Base-by-base conservation (phyloP, 352 stramenopile genomes). In the Pythium dissotocum region DNA sequence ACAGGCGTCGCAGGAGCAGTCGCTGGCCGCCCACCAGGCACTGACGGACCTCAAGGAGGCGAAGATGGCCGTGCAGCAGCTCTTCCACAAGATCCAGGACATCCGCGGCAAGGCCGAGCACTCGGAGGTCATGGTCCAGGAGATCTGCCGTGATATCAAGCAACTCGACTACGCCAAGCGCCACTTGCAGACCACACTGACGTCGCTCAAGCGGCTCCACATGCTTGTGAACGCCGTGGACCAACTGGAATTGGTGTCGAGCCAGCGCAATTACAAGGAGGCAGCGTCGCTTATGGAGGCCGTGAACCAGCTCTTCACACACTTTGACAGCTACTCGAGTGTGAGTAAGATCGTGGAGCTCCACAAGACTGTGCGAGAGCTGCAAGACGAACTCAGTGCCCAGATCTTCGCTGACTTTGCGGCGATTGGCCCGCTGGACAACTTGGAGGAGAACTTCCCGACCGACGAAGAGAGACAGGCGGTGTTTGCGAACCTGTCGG, bases 71-170 rank as follows among this genome's bases (percentile, higher is more conserved):
- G 95, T 98, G 6, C 67, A 89, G 36, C 87, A 97, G 69, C 80
- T 99, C 6, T 92, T 96, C 62, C 71, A 87, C 67, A 97, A 98
- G 63, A 98, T 99, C 46, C 75, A 89, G 40, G 86, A 97, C 42
- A 98, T 99, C 42, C 90, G 93, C 72, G 72, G 76, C 30, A 99
- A 99, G 77, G 97, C 97, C 10, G 87, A 97, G 62, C 93, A 98
- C 73, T 98, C 85, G 30, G 97, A 99, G 75, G 74, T 93, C 48
- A 98, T 99, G 80, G 97, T 99, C 10, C 81, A 99, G 61, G 96
- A 99, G 78, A 99, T 99, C 57, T 99, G 97, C 58, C 83, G 92
- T 28, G 98, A 99, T 77, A 99, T 99, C 76, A 99, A 99, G 77
- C 91, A 98, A 62, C 86, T 99, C 10, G 98, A 99, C 87, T 97